Conservation (phyloP, 2,329 filamentous ascomycete genomes). For the Colletotrichum cuscutae region DNA sequence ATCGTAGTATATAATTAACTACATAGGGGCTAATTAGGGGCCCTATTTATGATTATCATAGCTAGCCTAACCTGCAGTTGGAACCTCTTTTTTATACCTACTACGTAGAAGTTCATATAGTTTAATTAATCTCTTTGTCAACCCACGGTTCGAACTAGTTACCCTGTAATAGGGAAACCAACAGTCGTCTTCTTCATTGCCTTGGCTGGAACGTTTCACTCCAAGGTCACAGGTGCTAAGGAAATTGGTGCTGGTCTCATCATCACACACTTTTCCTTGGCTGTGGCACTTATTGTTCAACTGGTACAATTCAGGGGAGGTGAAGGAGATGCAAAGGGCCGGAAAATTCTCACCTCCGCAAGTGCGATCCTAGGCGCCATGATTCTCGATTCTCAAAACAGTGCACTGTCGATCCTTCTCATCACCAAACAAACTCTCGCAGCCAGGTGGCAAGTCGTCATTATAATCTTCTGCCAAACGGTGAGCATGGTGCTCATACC, state of each 20-base stretch:
- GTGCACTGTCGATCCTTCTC: neutral
- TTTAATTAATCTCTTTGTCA: too few species aligned
- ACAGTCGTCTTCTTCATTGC: neutral
- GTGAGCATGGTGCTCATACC: neutral
- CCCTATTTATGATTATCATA: too few species aligned
- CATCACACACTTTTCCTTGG: constrained; percentile 6
- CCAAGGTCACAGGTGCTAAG: neutral
- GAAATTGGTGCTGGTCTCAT: neutral
- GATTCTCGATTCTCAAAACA: constrained; percentile 19
- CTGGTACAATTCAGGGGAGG: neutral
- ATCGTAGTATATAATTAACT: too few species aligned
- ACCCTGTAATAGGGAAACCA: too few species aligned
- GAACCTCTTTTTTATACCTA: too few species aligned
- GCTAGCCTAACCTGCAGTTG: too few species aligned
- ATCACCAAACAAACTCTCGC: constrained; percentile 8
- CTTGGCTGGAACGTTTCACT: constrained; percentile 8
- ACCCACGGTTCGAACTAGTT: too few species aligned
- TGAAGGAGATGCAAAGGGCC: too few species aligned
- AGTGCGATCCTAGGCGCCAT: constrained; percentile 1
- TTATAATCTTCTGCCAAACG: neutral
- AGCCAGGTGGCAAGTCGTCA: neutral
- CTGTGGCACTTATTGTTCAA: neutral
- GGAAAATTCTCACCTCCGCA: neutral
- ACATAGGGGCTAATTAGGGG: too few species aligned
- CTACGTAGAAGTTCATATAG: too few species aligned